A percentile compares a stretch with the other conserved stretches of the same genome.
These are phyloP conservation scores for Byssoonygena ceratinophila DNA, from an alignment of 2,329 filamentous ascomycete species.

Conservation along the genomic window DNA sequence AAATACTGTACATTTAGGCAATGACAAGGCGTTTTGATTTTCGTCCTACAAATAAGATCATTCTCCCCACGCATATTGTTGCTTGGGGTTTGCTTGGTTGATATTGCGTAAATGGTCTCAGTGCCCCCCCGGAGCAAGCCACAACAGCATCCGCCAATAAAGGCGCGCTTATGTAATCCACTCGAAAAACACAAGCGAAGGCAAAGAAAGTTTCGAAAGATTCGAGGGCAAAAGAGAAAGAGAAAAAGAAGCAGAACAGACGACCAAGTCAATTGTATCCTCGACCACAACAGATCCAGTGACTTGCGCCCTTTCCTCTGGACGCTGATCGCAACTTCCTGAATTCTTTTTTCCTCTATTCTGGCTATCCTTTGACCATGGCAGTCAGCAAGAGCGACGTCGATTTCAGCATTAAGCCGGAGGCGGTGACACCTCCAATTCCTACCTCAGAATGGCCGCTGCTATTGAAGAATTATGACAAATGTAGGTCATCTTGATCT, in stretches of 20 bases:
- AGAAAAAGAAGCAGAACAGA: neutral
- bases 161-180: constrained; percentile 1
- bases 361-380: constrained; percentile 17
- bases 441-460: constrained; percentile 88
- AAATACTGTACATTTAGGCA: neutral
- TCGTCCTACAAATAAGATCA: too few species aligned
- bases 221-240: constrained; percentile 6
- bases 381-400: constrained; percentile 47
- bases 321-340: neutral
- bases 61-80: too few species aligned
- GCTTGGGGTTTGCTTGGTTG: neutral
- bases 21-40: too few species aligned
- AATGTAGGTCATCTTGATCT: constrained; percentile 50
- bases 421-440: constrained; percentile 64
- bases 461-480: constrained; percentile 90
- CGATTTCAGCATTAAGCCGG: constrained; percentile 85
- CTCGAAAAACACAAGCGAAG: constrained; percentile 8
- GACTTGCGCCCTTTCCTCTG: neutral
- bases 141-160: neutral
- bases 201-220: constrained; percentile 13
- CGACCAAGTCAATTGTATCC: neutral
- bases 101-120: neutral
- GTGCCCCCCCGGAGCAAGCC: neutral
- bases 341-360: neutral
- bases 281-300: neutral